A percentile compares a stretch with the other conserved stretches of the same genome.
phyloP scores from a whole-genome alignment of 2,329 filamentous ascomycete species.

The Periconia sp. region DNA sequence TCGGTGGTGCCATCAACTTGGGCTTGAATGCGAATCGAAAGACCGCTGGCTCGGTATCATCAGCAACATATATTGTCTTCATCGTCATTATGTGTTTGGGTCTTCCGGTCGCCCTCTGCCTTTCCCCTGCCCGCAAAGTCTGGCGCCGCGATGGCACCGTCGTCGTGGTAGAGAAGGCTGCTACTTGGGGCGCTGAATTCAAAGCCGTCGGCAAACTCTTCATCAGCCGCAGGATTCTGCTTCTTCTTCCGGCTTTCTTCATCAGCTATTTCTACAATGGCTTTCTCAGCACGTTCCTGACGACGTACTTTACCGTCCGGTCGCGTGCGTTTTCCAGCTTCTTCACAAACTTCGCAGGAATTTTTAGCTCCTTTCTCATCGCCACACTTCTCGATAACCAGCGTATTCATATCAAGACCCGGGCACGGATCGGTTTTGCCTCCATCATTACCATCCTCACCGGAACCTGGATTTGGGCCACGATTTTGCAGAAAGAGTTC shows the following conservation, averaged over 20 bases:
- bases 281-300: conserved; percentile 43
- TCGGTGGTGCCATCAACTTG: conserved; percentile 59
- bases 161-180: conserved; percentile 31
- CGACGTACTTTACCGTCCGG: conserved; percentile 44
- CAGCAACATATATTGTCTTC: conserved; percentile 53
- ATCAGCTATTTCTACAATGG: conserved; percentile 48
- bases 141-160: conserved; percentile 51
- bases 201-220: conserved; percentile 37
- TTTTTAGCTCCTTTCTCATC: conserved; percentile 44
- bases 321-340: conserved; percentile 42
- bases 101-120: conserved; percentile 49
- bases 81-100: conserved; percentile 57
- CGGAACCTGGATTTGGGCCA: conserved; percentile 45
- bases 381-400: conserved; percentile 41
- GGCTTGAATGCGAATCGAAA: conserved; percentile 52
- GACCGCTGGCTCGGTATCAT: conserved; percentile 46
- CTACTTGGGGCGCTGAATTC: conserved; percentile 35
- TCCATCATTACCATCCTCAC: conserved; percentile 36
- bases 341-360: conserved; percentile 46
- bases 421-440: conserved; percentile 35
- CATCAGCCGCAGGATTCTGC: conserved; percentile 36
- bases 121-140: conserved; percentile 55
- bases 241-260: conserved; percentile 43
- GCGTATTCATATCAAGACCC: conserved; percentile 40
- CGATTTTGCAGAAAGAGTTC: conserved; percentile 39